phyloP scores from a whole-genome alignment of 192 early-diverging fungal genomes.

The Mortierella alpina region DNA sequence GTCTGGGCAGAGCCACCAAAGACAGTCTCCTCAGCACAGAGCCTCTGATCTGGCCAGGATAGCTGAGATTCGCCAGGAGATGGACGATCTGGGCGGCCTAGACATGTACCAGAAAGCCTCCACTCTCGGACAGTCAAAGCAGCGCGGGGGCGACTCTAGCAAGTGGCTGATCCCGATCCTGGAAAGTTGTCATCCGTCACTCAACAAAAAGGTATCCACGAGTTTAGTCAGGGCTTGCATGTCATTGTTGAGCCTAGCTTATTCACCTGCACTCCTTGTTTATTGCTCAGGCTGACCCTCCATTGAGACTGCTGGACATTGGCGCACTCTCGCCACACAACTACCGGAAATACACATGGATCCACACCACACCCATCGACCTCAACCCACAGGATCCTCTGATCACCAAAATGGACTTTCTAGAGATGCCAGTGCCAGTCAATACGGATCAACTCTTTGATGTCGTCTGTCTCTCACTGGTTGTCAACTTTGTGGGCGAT shows the following conservation, averaged over 20 bases:
- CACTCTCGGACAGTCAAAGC: slow-evolving; percentile 82
- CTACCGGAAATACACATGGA: slow-evolving; percentile 78
- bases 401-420: slow-evolving; percentile 86
- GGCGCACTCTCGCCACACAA: slow-evolving; percentile 84
- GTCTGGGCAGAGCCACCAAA: slow-evolving; percentile 7
- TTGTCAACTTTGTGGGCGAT: slow-evolving; percentile 92
- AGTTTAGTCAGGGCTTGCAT: neutral
- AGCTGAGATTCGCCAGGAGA: slow-evolving; percentile 52
- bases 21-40: slow-evolving; percentile 4
- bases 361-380: slow-evolving; percentile 83
- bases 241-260: neutral
- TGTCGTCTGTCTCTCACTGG: slow-evolving; percentile 82
- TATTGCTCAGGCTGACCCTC: slow-evolving; percentile 4
- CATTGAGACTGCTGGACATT: slow-evolving; percentile 81
- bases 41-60: slow-evolving; percentile 31
- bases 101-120: slow-evolving; percentile 91
- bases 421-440: slow-evolving; percentile 69
- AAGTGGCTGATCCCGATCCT: slow-evolving; percentile 82
- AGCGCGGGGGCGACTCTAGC: slow-evolving; percentile 83
- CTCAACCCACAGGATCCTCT: slow-evolving; percentile 83
- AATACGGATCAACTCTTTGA: slow-evolving; percentile 67
- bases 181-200: slow-evolving; percentile 28
- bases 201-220: slow-evolving; percentile 30
- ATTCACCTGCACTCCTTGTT: neutral
- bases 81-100: slow-evolving; percentile 85